Evolutionary conservation across 495 filamentous ascomycete species (phyloP), one percentile per base, ranked within the genome.

Genomic region (Aspergillus bertholletiae): DNA sequence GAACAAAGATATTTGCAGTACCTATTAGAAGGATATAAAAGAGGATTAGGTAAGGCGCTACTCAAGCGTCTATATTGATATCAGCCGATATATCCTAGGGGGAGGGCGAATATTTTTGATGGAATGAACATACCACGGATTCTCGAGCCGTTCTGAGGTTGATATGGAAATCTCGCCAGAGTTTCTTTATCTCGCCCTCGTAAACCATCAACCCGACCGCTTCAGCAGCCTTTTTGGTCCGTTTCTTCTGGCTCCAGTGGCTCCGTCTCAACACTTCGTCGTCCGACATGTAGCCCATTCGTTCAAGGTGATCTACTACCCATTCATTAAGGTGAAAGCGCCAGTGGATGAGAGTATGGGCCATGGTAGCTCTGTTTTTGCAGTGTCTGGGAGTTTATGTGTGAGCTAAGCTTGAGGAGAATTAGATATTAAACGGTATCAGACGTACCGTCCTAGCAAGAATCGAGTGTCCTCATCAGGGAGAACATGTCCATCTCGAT

Each of bases 341-440:
- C 89, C 89, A 94, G 67, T 94, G 89, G 1, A 78, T 76, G 2
- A 93, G 74, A 0, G 75, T 78, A 59, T 93, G 89, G 0, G 86
- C 86, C 15, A 83, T 83, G 51, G 78, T 71, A 7, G 89, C 87
- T 62, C 89, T 91, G 44, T 61, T 67, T 55, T 78, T 82, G 76
- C 89, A 94, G 55, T 78, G 77, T 56, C 79, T 79, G 43, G 18
- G 43, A 32, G n/a, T 22, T 18, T 17, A 49, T 28, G 11, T 41
- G 51, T 52, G 18, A 13, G 24, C 24, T 12, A 39, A 2, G 22
- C 11, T 13, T 8, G 32, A 22, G 13, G 21, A 32, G 9, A 37
- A 26, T 5, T 22, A 30, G 27, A 22, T 17, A 46, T 1, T 32
- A 13, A n/a, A 1, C 35, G 15, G 15, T 15, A 24, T 27, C 11